These are phyloP conservation scores for Peronospora belbahrii DNA, from an alignment of 352 stramenopile species.

Conservation along the genomic window DNA sequence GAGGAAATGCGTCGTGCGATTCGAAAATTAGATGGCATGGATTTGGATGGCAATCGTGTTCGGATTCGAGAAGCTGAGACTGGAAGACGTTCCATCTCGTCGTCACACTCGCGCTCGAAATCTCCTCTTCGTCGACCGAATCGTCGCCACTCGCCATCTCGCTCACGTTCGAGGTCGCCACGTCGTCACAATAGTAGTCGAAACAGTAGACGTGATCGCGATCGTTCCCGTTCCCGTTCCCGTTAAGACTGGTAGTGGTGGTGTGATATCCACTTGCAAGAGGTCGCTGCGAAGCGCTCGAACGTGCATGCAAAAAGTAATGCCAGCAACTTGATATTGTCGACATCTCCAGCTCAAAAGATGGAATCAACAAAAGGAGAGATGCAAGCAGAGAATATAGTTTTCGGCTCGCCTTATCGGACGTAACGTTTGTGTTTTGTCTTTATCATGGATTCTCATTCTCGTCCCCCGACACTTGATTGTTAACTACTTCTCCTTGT, in stretches of 20 bases:
- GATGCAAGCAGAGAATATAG: background rate
- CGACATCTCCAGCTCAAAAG: background rate
- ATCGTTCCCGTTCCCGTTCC: conserved; percentile 14
- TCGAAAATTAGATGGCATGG: conserved; percentile 35
- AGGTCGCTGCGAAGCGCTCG: conserved; percentile 4
- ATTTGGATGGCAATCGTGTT: conserved; percentile 42
- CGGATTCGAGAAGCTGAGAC: conserved; percentile 32
- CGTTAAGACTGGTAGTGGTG: no score
- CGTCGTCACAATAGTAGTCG: conserved; percentile 20
- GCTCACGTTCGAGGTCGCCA: conserved; percentile 28
- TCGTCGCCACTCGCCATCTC: conserved; percentile 29
- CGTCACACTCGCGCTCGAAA: conserved; percentile 18
- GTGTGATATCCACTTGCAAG: background rate
- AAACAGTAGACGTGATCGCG: conserved; percentile 13
- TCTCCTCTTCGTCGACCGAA: conserved; percentile 15
- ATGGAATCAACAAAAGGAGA: background rate
- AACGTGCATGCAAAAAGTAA: background rate
- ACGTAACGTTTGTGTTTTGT: conserved; percentile 14
- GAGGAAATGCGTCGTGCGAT: conserved; percentile 56
- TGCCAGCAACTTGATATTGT: conserved; percentile 11
- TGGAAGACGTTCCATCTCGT: conserved; percentile 3
- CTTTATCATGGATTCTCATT: conserved; percentile 1
- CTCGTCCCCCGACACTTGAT: conserved; percentile 1
- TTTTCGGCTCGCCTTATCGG: background rate
- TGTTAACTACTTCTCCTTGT: conserved; percentile 5